Percentiles rank a stretch among this genome's conserved stretches.
phyloP scores from a whole-genome alignment of 2,329 filamentous ascomycete species.

The Claviceps sorghi region DNA sequence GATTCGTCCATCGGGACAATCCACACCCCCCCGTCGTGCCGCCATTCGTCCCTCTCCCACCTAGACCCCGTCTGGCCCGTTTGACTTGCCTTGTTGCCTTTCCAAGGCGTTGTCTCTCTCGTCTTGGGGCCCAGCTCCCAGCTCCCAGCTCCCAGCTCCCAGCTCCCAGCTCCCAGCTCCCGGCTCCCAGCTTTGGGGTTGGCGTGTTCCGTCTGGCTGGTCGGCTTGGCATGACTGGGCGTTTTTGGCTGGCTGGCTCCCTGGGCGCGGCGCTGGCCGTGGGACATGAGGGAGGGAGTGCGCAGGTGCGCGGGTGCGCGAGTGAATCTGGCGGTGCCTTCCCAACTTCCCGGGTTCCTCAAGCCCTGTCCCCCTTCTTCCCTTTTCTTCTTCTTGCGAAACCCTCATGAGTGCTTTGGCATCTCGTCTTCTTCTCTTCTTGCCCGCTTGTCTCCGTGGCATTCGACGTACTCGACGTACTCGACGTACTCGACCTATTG shows the following conservation, averaged over 20 bases:
- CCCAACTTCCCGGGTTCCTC: slow-evolving; percentile 1
- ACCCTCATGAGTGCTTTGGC: neutral
- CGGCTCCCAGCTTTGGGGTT: neutral
- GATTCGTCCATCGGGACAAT: neutral
- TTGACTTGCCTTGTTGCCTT: neutral
- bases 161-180: neutral
- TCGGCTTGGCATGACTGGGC: neutral
- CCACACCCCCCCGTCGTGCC: neutral
- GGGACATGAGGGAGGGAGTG: no score
- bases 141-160: neutral
- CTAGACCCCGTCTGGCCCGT: neutral
- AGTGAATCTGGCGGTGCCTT: neutral
- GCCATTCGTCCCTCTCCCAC: slow-evolving; percentile 1
- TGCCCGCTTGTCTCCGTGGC: neutral
- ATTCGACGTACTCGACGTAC: neutral
- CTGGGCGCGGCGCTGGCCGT: neutral
- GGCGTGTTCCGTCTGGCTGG: neutral
- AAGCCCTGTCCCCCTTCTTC: slow-evolving; percentile 1
- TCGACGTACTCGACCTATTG: neutral
- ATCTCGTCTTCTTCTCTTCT: neutral
- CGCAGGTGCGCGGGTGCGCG: neutral
- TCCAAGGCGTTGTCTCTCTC: neutral
- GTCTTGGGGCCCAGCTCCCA: neutral
- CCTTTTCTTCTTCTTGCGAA: neutral
- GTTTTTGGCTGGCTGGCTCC: neutral